Conservation (phyloP, 768 basidiomycete species). For the Xerocomus brunneocitrinus region DNA sequence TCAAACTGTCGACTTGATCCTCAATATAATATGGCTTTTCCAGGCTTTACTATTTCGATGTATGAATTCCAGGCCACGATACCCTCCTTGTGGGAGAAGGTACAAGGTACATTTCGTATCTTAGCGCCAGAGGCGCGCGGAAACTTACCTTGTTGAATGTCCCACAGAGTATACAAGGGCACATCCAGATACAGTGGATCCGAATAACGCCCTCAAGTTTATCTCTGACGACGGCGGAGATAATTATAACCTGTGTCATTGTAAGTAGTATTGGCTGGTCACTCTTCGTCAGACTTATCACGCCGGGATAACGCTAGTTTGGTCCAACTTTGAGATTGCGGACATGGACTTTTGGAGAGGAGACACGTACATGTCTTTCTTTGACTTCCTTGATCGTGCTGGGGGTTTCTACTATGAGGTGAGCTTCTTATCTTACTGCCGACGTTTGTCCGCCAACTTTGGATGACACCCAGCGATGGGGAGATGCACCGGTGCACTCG, state of each 20-base stretch:
- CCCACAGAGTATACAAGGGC: slow-evolving; percentile 22
- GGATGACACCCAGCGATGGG: slow-evolving; percentile 65
- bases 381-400: slow-evolving; percentile 70
- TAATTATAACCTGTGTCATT: slow-evolving; percentile 63
- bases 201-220: slow-evolving; percentile 55
- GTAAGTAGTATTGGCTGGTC: slow-evolving; percentile 30
- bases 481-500: slow-evolving; percentile 88
- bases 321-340: slow-evolving; percentile 93
- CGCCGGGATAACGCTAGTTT: slow-evolving; percentile 46
- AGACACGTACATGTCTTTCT: slow-evolving; percentile 79
- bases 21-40: not conserved
- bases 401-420: slow-evolving; percentile 93
- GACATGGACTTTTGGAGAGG: slow-evolving; percentile 82
- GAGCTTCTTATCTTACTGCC: not conserved
- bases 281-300: slow-evolving; percentile 1
- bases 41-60: slow-evolving; percentile 61
- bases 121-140: slow-evolving; percentile 32
- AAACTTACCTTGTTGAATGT: slow-evolving; percentile 27
- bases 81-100: slow-evolving; percentile 55
- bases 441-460: not conserved
- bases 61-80: slow-evolving; percentile 63
- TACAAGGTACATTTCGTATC: slow-evolving; percentile 43
- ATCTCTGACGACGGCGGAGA: slow-evolving; percentile 61
- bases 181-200: slow-evolving; percentile 49
- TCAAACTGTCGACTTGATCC: not conserved